phyloP scores from a whole-genome alignment of 805 yeast genomes.

The Clavispora vitiphila region DNA sequence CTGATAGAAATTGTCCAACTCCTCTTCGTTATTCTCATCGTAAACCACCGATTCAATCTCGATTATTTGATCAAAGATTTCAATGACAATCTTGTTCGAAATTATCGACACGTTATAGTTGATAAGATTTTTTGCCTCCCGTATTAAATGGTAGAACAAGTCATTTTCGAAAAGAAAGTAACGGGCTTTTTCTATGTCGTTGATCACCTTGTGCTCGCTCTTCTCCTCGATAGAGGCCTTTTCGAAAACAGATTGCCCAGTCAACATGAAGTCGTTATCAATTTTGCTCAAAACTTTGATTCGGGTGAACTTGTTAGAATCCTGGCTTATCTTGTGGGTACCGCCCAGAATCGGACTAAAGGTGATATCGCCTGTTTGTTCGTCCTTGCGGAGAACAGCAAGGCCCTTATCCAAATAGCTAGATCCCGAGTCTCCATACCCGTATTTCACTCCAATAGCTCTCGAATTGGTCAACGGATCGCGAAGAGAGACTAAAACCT shows the following conservation, averaged over 20 bases:
- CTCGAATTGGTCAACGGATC: constrained; percentile 44
- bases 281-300: constrained; percentile 55
- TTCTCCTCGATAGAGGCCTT: constrained; percentile 6
- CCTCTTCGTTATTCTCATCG: constrained; percentile 37
- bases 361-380: constrained; percentile 26
- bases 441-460: constrained; percentile 78
- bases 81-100: constrained; percentile 59
- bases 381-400: constrained; percentile 59
- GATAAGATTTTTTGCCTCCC: constrained; percentile 68
- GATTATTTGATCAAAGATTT: constrained; percentile 58
- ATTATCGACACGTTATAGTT: constrained; percentile 66
- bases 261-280: constrained; percentile 48
- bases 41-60: constrained; percentile 63
- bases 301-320: constrained; percentile 45
- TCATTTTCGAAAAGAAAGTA: constrained; percentile 84
- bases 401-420: constrained; percentile 67
- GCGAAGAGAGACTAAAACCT: constrained; percentile 63
- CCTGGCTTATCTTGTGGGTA: constrained; percentile 25
- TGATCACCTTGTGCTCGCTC: constrained; percentile 28
- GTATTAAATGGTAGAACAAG: constrained; percentile 67
- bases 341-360: constrained; percentile 28
- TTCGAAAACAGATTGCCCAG: constrained; percentile 50
- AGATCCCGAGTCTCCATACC: constrained; percentile 89
- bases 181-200: constrained; percentile 62
- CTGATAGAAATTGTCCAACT: constrained; percentile 24